Conservation (phyloP, 495 filamentous ascomycete species). For the Xylaria cubensis region DNA sequence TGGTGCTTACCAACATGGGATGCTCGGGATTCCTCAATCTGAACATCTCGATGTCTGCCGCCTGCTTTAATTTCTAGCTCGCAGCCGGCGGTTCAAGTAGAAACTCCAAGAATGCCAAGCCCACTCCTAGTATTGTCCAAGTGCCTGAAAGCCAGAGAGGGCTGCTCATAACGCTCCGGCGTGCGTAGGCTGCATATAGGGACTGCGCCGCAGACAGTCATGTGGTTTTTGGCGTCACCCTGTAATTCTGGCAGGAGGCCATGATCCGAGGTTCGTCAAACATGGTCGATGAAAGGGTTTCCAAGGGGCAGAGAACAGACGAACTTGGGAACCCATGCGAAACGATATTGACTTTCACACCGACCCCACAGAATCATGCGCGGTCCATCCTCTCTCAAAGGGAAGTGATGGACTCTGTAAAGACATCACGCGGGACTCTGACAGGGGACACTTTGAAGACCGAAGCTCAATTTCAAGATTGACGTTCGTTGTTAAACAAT, state of each 20-base stretch:
- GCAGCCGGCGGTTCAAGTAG: not conserved
- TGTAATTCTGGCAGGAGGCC: not conserved
- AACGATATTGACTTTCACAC: slow-evolving; percentile 11
- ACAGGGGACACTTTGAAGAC: slow-evolving; percentile 5
- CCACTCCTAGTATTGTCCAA: not conserved
- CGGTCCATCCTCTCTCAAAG: slow-evolving; percentile 7
- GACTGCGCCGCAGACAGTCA: not conserved
- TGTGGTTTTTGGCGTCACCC: not conserved
- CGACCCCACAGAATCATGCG: slow-evolving; percentile 14
- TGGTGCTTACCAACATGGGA: slow-evolving; percentile 4
- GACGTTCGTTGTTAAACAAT: not conserved
- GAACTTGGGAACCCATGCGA: slow-evolving; percentile 2
- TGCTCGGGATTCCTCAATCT: slow-evolving; percentile 5
- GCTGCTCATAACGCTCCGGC: not conserved
- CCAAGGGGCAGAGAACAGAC: not conserved
- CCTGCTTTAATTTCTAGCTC: not conserved
- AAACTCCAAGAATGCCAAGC: not conserved
- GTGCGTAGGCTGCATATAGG: not conserved
- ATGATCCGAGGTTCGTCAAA: slow-evolving; percentile 3
- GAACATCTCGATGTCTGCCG: not conserved
- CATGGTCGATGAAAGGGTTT: not conserved
- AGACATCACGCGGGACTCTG: slow-evolving; percentile 19
- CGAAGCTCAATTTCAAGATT: not conserved
- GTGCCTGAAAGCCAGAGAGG: not conserved
- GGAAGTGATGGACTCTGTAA: slow-evolving; percentile 12